Evolutionary conservation across 768 basidiomycete genomes (phyloP).

Genomic region (Pisolithus albus): DNA sequence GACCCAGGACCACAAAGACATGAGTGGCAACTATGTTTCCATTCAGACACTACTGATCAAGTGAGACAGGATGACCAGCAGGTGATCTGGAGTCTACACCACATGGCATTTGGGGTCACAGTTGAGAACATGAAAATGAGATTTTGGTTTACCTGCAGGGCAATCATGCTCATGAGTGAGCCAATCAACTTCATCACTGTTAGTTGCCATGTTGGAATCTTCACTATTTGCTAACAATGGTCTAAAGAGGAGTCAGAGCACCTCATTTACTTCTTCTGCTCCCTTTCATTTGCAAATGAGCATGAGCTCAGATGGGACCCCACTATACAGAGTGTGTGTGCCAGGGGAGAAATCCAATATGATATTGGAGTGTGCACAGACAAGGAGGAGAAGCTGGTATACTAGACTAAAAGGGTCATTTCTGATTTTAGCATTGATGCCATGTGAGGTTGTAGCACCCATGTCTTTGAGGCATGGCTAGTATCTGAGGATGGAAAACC

Average conservation of each 20-base stretch:
- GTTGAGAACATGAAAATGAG: background rate
- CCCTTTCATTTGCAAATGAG: background rate
- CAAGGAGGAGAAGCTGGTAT: background rate
- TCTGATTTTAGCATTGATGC: background rate
- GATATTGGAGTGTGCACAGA: background rate
- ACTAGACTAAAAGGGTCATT: background rate
- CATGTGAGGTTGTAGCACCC: background rate
- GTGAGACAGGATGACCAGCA: background rate
- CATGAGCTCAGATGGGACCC: slow-evolving; percentile 3
- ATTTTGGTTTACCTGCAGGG: background rate
- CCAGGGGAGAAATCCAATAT: background rate
- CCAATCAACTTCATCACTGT: background rate
- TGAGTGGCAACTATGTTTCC: no score
- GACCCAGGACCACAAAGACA: no score
- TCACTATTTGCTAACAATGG: background rate
- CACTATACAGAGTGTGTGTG: background rate
- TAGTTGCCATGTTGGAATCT: background rate
- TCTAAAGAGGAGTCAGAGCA: background rate
- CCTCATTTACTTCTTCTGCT: background rate
- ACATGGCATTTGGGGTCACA: background rate
- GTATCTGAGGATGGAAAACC: background rate
- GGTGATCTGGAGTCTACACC: background rate
- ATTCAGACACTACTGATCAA: no score
- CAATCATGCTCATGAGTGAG: background rate
- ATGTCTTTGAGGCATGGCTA: background rate